Percentiles rank a stretch among this genome's conserved stretches.
These are phyloP conservation scores for Boletellus ananiceps DNA, from an alignment of 768 basidiomycete genomes.

Conservation along the genomic window DNA sequence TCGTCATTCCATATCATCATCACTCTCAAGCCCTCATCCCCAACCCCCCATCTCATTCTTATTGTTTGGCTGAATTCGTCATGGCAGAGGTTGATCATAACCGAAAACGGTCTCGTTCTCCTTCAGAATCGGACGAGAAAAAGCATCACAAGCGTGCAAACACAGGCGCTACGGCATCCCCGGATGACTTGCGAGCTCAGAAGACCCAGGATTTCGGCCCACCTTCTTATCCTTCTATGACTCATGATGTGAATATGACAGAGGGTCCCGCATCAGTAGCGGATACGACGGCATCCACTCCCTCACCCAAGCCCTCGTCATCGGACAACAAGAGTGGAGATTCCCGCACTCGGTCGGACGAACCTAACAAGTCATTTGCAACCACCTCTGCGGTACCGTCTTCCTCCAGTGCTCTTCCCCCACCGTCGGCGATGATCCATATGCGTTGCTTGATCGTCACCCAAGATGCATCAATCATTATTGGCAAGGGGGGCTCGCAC, in stretches of 20 bases:
- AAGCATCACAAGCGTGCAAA: constrained; percentile 83
- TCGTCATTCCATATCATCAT: constrained; percentile 35
- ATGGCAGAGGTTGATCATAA: constrained; percentile 85
- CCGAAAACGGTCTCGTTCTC: constrained; percentile 84
- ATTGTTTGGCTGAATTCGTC: constrained; percentile 53
- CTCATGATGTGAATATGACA: constrained; percentile 62
- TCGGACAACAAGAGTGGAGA: constrained; percentile 43
- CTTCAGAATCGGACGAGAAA: constrained; percentile 74
- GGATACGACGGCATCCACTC: constrained; percentile 51
- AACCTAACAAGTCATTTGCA: constrained; percentile 37
- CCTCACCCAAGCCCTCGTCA: constrained; percentile 48
- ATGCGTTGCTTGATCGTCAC: constrained; percentile 99
- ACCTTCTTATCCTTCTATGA: constrained; percentile 35
- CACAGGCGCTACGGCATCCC: constrained; percentile 59
- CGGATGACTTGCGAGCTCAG: constrained; percentile 56
- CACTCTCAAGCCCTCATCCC: constrained; percentile 45
- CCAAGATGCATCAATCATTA: constrained; percentile 98
- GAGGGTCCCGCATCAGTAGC: constrained; percentile 38
- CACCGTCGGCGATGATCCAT: constrained; percentile 82
- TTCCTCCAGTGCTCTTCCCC: constrained; percentile 40
- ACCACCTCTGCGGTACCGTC: constrained; percentile 50
- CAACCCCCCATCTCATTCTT: constrained; percentile 34
- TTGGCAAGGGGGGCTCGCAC: constrained; percentile 91
- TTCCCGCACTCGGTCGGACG: constrained; percentile 32
- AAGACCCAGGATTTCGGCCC: constrained; percentile 45